Base-by-base conservation (phyloP, 164 flowering plant genomes). In the Sedum album region DNA sequence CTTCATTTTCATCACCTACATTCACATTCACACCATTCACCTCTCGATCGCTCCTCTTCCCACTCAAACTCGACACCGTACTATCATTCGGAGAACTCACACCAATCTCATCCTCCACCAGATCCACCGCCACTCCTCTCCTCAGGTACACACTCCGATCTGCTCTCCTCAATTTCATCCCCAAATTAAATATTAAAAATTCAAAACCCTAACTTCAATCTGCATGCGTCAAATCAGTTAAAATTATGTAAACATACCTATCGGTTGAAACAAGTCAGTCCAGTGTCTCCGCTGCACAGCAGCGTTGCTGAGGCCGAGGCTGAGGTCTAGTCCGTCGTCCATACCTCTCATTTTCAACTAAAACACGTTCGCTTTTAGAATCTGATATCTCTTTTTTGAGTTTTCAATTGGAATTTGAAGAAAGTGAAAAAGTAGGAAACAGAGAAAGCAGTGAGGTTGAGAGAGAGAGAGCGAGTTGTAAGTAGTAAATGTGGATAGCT, bases 41-140 rank as follows among this genome's bases (percentile, higher is more conserved):
- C 1, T 84, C 93, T 63, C 84, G 72, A 70, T 80, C 86, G 74
- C 82, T 73, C 65, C 86, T 68, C 76, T 83, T 87, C 23, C 89
- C 87, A 64, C 88, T 88, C 36, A 79, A 8, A 77, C 85, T 85
- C 6, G 94, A 88, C 0, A 90, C 87, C 0, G 87, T 53, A 8
- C 89, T 83, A 80, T 91, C 87, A 77, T 85, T 87, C 18, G 95
- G 90, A 2, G 94, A 90, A 1, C 88, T 84, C 4, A 78, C 88
- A 1, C 86, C 88, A 10, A 73, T 78, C 23, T 88, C 94, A 0
- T 88, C 94, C 30, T 86, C 94, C 38, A 74, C 73, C 11, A 81
- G 86, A 15, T 36, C 53, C 61, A 55, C 60, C 30, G 31, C 0
- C 46, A 11, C 61, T 55, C 61, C 61, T 55, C 61, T 15, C 61